phyloP scores from a whole-genome alignment of 176 grass and related monocot species.

The Ampelocalamus luodianensis region DNA sequence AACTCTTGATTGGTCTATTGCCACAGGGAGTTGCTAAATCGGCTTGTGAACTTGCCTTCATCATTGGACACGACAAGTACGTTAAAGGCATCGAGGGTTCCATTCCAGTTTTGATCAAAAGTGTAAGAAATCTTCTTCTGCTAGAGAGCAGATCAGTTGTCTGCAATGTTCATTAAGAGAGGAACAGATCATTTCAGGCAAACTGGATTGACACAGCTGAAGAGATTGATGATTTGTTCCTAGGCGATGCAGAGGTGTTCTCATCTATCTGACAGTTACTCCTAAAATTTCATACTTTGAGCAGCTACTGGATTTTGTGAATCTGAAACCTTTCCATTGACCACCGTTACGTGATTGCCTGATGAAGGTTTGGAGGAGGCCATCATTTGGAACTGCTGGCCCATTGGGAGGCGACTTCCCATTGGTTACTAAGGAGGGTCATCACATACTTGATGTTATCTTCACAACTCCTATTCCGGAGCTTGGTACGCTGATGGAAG shows the following conservation, averaged over 20 bases:
- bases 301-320: not conserved
- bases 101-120: conserved; percentile 80
- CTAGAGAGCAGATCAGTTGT: not conserved
- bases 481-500: conserved; percentile 54
- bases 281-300: not conserved
- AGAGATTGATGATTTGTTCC: conserved; percentile 87
- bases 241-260: conserved; percentile 84
- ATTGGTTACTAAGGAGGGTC: conserved; percentile 76
- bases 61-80: conserved; percentile 71
- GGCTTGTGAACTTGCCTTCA: conserved; percentile 71
- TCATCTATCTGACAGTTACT: not conserved
- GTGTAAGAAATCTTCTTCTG: conserved; percentile 55
- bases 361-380: conserved; percentile 91
- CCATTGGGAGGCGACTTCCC: conserved; percentile 81
- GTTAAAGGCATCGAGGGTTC: conserved; percentile 68
- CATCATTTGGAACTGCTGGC: conserved; percentile 62
- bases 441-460: conserved; percentile 85
- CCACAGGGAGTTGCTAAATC: conserved; percentile 59
- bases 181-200: conserved; percentile 57
- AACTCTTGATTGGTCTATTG: not conserved
- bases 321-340: not conserved
- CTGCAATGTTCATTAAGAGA: conserved; percentile 44
- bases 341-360: not conserved
- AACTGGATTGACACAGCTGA: conserved; percentile 90
- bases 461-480: conserved; percentile 81